Evolutionary conservation across 1,139 yeast genomes (phyloP).

Genomic region (Saccharomyces hybrid): DNA sequence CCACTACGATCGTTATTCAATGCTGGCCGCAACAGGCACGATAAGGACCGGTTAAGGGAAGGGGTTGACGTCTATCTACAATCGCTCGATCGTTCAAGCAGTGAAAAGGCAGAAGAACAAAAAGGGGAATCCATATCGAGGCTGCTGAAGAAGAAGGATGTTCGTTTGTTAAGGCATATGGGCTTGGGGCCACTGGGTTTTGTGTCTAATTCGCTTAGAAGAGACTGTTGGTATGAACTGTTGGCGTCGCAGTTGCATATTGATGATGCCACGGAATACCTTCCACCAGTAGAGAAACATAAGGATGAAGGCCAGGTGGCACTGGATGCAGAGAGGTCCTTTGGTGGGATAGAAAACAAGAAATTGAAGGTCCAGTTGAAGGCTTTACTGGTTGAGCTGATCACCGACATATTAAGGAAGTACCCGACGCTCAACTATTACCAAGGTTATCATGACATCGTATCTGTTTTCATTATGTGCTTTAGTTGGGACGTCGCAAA

Average conservation of each 20-base stretch:
- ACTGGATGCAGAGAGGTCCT: conserved; percentile 71
- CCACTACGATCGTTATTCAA: neutral
- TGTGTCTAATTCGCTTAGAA: conserved; percentile 16
- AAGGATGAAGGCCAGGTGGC: conserved; percentile 71
- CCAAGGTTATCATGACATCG: conserved; percentile 90
- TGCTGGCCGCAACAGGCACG: neutral
- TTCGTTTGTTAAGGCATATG: conserved; percentile 10
- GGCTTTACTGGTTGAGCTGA: conserved; percentile 40
- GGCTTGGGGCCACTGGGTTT: conserved; percentile 25
- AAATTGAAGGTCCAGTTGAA: conserved; percentile 30
- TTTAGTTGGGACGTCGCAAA: conserved; percentile 21
- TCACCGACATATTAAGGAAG: conserved; percentile 49
- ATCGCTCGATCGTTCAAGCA: neutral
- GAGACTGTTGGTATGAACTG: conserved; percentile 19
- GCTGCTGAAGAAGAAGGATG: conserved; percentile 9
- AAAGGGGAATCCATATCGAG: neutral
- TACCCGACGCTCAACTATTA: conserved; percentile 65
- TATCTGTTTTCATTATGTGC: conserved; percentile 56
- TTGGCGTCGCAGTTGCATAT: conserved; percentile 13
- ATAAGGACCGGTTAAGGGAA: neutral
- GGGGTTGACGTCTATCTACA: neutral
- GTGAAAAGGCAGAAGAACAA: neutral
- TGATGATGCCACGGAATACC: neutral
- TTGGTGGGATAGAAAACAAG: conserved; percentile 33
- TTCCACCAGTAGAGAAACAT: conserved; percentile 34